Base-by-base conservation (phyloP, 352 stramenopile species). In the Pythium phragmitis region DNA sequence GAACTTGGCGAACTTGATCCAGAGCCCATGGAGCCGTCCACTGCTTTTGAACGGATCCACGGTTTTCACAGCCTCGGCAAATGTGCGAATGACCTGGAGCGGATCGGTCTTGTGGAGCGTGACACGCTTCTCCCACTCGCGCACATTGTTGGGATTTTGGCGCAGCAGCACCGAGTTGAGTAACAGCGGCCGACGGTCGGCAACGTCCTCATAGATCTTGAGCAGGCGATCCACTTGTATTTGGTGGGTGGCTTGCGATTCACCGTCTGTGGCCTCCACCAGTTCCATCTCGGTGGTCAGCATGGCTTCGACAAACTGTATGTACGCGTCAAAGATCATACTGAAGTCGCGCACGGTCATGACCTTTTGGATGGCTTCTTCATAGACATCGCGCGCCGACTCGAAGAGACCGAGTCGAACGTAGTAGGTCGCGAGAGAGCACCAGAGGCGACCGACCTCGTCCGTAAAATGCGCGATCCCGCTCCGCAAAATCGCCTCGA, bases 101-200 rank as follows among this genome's bases (percentile, higher is more conserved):
- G 79, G 55, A 36, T 92, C 82, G 2, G 60, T 14, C 56, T 85
- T 74, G 49, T 88, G 72, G 14, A 99, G 78, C 41, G 97, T 75
- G 0, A 97, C 88, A 43, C 97, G 92, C 65, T 99, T 98, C 55
- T 98, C 80, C 98, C 98, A 99, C 75, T 99, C 97, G 13, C 84
- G 81, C 0, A 99, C 96, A 64, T 99, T 98, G 72, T 99, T 91
- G 12, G 97, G 97, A 76, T 99, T 99, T 72, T 99, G 97, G 19
- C 97, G 88, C 46, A 99, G 75, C 45, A 99, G 69, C 36, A 99
- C 98, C 33, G 89, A 95, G 68, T 96, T 96, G 2, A 97, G 83
- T 30, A 99, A 73, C 49, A 99, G 61, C 2, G 97, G 97, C 8
- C 97, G 87, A 41, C 95, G 86, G 50, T 97, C 89, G 8, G 98